phyloP scores from a whole-genome alignment of 2,329 filamentous ascomycete species.

The Ceratocystiopsis minuta region DNA sequence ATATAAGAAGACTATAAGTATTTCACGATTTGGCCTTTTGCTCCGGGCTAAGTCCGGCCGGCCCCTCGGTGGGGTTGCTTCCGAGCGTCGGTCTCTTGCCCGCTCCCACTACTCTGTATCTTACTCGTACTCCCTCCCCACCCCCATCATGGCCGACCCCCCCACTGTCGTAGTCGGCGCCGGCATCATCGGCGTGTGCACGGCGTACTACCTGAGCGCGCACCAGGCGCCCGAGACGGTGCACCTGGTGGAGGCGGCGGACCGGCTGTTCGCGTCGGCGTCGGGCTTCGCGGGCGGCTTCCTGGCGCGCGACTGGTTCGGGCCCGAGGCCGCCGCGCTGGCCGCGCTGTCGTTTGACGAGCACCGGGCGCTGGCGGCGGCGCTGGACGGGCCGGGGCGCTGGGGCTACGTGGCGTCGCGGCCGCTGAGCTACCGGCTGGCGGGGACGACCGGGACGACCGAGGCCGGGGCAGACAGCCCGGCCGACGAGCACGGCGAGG shows the following conservation, averaged over 20 bases:
- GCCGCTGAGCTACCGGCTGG: conserved; percentile 30
- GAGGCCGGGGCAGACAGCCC: conserved; percentile 12
- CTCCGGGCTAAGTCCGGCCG: no score
- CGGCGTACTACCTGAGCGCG: conserved; percentile 52
- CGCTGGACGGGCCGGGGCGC: conserved; percentile 34
- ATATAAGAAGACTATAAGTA: no score
- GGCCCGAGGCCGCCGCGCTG: conserved; percentile 31
- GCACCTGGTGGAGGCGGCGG: conserved; percentile 28
- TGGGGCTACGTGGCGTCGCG: conserved; percentile 37
- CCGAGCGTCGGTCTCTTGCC: no score
- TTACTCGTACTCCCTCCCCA: no score
- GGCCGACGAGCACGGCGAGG: conserved; percentile 30
- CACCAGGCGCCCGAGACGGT: conserved; percentile 24
- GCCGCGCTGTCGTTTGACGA: conserved; percentile 51
- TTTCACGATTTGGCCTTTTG: no score
- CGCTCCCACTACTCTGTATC: no score
- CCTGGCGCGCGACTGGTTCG: conserved; percentile 56
- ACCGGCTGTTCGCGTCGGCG: conserved; percentile 50
- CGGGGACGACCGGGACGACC: no score
- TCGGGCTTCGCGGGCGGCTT: conserved; percentile 62
- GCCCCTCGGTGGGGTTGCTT: no score
- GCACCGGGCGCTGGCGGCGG: conserved; percentile 44
- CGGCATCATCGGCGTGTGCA: conserved; percentile 52
- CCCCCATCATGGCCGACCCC: not conserved
- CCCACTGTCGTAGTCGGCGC: conserved; percentile 49